Percentiles rank a stretch among this genome's conserved stretches.
phyloP scores from a whole-genome alignment of 176 grass and related monocot genomes.

The Alopecurus myosuroides region DNA sequence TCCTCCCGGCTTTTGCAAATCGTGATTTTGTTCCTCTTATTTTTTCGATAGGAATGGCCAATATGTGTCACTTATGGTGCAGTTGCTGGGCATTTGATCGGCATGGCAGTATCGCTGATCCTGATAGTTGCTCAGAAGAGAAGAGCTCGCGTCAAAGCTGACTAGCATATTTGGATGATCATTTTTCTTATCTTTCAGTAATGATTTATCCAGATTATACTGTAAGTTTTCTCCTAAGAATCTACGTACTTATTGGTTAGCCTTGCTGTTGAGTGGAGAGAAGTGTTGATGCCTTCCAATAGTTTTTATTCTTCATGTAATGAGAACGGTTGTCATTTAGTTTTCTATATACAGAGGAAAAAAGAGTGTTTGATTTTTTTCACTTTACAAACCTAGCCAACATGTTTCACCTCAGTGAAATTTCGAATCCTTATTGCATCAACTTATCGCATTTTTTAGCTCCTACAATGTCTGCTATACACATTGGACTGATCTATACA shows the following conservation, averaged over 20 bases:
- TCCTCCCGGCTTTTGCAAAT: background rate
- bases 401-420: background rate
- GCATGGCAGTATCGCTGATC: slow-evolving; percentile 39
- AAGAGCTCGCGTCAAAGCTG: slow-evolving; percentile 45
- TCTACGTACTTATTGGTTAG: background rate
- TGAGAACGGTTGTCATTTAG: background rate
- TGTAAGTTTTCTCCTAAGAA: background rate
- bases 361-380: background rate
- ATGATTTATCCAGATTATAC: background rate
- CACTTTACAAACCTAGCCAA: background rate
- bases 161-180: slow-evolving; percentile 41
- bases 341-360: background rate
- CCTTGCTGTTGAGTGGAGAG: slow-evolving; percentile 1
- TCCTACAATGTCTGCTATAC: slow-evolving; percentile 27
- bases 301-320: slow-evolving; percentile 8
- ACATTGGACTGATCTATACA: slow-evolving; percentile 9
- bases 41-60: slow-evolving; percentile 70
- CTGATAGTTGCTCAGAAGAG: slow-evolving; percentile 39
- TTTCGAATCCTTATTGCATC: slow-evolving; percentile 1
- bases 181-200: background rate
- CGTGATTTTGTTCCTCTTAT: background rate
- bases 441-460: background rate
- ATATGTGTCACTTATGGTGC: slow-evolving; percentile 78
- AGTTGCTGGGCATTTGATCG: slow-evolving; percentile 60
- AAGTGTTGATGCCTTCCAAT: background rate